phyloP scores from a whole-genome alignment of 495 filamentous ascomycete species.

The Penicillium longicatenatum region DNA sequence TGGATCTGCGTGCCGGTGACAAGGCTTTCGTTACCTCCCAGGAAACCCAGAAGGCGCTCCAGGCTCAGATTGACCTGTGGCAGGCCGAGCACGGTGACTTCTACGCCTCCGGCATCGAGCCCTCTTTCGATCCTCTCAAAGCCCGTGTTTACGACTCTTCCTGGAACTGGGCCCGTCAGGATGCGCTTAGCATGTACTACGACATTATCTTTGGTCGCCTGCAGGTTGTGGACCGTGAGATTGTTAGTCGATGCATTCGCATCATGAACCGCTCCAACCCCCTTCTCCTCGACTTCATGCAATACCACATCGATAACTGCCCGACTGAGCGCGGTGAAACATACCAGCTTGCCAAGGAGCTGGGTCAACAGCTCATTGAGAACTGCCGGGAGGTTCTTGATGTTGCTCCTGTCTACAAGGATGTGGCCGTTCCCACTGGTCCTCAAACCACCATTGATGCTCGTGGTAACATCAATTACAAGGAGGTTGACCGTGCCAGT shows the following conservation, averaged over 20 bases:
- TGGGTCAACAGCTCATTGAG: constrained; percentile 93
- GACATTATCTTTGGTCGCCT: constrained; percentile 98
- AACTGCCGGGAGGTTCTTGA: constrained; percentile 93
- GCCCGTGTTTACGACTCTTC: constrained; percentile 96
- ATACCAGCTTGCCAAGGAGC: constrained; percentile 92
- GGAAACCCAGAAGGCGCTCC: constrained; percentile 80
- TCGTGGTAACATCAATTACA: constrained; percentile 84
- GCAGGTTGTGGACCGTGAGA: constrained; percentile 91
- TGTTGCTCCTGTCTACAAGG: constrained; percentile 86
- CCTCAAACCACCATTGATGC: constrained; percentile 88
- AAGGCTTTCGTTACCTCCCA: constrained; percentile 85
- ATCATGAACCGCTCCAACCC: constrained; percentile 99
- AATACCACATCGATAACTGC: constrained; percentile 99
- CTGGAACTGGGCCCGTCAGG: constrained; percentile 99
- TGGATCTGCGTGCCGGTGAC: constrained; percentile 93
- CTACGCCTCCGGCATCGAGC: constrained; percentile 93
- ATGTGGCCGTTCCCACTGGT: constrained; percentile 88
- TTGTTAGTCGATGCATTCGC: constrained; percentile 95
- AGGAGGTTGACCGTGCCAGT: constrained; percentile 83
- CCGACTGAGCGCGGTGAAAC: constrained; percentile 96
- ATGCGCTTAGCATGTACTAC: constrained; percentile 97
- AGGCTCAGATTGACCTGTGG: constrained; percentile 94
- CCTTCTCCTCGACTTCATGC: constrained; percentile 96
- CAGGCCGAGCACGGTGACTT: constrained; percentile 92
- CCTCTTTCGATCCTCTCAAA: constrained; percentile 88